phyloP scores from a whole-genome alignment of 805 yeast genomes.

The Starmera caribaea region DNA sequence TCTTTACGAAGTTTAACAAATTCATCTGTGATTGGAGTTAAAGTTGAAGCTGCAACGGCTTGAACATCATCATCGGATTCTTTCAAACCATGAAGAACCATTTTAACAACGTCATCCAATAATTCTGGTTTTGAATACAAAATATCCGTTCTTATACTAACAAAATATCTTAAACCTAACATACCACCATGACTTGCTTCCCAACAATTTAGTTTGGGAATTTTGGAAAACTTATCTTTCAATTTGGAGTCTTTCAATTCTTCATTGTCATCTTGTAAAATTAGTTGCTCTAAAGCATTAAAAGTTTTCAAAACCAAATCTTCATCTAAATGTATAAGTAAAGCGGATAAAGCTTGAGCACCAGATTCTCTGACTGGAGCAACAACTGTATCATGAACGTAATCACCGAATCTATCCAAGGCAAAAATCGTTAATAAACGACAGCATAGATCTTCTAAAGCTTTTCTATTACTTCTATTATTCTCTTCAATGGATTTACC shows the following conservation, averaged over 20 bases:
- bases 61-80: constrained; percentile 90
- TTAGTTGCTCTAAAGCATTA: constrained; percentile 53
- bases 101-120: constrained; percentile 63
- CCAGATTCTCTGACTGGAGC: constrained; percentile 98
- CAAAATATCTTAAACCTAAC: constrained; percentile 87
- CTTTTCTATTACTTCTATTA: constrained; percentile 48
- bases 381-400: constrained; percentile 92
- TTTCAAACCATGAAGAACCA: constrained; percentile 81
- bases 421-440: constrained; percentile 81
- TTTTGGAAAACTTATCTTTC: constrained; percentile 5
- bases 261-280: constrained; percentile 41
- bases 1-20: constrained; percentile 57
- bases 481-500: constrained; percentile 57
- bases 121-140: constrained; percentile 44
- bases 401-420: constrained; percentile 92
- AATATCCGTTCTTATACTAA: constrained; percentile 79
- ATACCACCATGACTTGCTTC: constrained; percentile 98
- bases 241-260: background rate
- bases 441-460: constrained; percentile 82
- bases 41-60: constrained; percentile 89
- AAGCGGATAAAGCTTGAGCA: constrained; percentile 89
- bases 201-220: constrained; percentile 57
- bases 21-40: constrained; percentile 82
- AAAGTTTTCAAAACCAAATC: constrained; percentile 54
- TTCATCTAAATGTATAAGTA: constrained; percentile 59